These are phyloP conservation scores for Coemansia brasiliensis DNA, from an alignment of 192 early-diverging fungal species.

Conservation along the genomic window DNA sequence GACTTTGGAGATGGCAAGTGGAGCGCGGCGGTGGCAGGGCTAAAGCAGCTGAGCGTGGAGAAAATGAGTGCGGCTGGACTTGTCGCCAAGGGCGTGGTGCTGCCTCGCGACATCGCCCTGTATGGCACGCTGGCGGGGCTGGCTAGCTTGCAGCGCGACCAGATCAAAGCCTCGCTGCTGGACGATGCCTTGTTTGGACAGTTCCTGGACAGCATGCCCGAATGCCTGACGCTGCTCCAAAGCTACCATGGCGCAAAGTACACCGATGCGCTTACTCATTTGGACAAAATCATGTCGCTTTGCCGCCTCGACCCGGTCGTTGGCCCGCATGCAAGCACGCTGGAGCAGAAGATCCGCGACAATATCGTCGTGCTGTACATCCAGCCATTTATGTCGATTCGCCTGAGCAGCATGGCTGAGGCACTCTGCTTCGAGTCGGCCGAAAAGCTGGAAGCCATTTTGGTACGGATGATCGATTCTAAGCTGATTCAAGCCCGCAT, in stretches of 20 bases:
- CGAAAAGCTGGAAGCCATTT: constrained; percentile 20
- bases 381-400: constrained; percentile 38
- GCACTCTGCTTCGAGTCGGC: constrained; percentile 29
- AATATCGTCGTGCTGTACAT: constrained; percentile 44
- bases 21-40: constrained; percentile 11
- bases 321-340: constrained; percentile 16
- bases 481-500: constrained; percentile 36
- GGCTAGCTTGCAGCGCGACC: constrained; percentile 24
- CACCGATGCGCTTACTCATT: constrained; percentile 20
- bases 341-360: constrained; percentile 21
- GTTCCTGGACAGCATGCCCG: constrained; percentile 43
- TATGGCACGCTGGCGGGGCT: constrained; percentile 47
- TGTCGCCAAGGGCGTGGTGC: constrained; percentile 13
- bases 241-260: constrained; percentile 32
- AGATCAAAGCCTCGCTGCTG: constrained; percentile 22
- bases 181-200: constrained; percentile 32
- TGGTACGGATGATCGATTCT: constrained; percentile 34
- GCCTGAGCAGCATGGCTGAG: constrained; percentile 32
- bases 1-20: constrained; percentile 35
- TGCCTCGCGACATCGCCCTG: constrained; percentile 38
- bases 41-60: constrained; percentile 16
- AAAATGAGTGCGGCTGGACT: background rate
- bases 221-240: constrained; percentile 36
- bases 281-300: constrained; percentile 31
- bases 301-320: constrained; percentile 34